Conservation (phyloP, 139 green algal genomes). For the Ulvella scutata region DNA sequence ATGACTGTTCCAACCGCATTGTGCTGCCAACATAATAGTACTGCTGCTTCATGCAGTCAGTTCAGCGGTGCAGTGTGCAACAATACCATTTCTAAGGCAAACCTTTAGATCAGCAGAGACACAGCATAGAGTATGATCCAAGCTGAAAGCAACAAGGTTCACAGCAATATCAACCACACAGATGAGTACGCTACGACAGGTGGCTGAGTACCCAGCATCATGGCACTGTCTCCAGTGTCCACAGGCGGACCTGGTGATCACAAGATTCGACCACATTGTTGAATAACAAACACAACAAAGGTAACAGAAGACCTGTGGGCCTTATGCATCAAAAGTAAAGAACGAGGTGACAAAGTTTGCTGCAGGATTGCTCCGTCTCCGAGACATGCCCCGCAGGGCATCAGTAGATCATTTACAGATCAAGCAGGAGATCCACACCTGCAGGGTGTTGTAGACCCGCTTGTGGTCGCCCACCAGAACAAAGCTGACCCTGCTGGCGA, state of each 20-base stretch:
- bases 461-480: slow-evolving; percentile 1
- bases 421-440: neutral
- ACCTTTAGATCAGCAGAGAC: no score
- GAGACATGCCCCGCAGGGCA: no score
- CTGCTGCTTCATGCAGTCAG: neutral
- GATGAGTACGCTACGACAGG: no score
- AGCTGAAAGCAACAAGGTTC: no score
- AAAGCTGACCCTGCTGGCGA: neutral
- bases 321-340: neutral
- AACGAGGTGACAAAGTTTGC: neutral
- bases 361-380: neutral
- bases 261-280: neutral
- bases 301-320: neutral
- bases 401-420: no score
- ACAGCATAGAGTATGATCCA: no score
- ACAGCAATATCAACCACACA: no score
- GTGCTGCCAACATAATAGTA: neutral
- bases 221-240: no score
- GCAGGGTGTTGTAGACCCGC: neutral
- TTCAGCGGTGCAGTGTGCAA: no score
- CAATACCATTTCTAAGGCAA: no score
- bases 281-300: neutral
- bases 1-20: neutral
- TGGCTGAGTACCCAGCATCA: no score
- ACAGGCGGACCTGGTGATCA: neutral